Evolutionary conservation across 331 rosid genomes (phyloP).

Genomic region (Quercus tomentella): DNA sequence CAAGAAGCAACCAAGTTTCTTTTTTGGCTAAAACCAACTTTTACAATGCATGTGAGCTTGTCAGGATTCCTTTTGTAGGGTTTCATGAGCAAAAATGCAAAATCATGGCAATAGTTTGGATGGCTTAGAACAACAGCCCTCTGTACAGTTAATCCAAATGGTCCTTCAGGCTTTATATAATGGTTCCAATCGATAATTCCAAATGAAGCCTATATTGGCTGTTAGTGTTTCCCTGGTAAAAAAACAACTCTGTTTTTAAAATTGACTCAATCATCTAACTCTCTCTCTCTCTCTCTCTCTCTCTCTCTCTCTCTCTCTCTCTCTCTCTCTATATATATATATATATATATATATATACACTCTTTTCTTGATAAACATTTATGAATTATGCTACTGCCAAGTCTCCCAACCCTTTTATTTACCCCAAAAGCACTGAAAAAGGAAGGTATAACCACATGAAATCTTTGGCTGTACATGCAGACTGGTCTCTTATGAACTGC

Average conservation of each 20-base stretch:
- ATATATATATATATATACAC: background rate
- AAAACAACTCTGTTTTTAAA: background rate
- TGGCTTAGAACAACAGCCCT: background rate
- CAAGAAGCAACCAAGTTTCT: too few species aligned
- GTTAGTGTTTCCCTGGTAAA: background rate
- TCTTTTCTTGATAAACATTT: too few species aligned
- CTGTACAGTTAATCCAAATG: background rate
- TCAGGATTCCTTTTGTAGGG: too few species aligned
- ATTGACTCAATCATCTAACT: background rate
- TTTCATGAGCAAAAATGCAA: too few species aligned
- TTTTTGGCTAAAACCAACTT: too few species aligned
- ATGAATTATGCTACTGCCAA: too few species aligned
- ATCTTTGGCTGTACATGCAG: background rate
- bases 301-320: too few species aligned
- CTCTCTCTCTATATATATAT: background rate
- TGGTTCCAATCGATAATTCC: background rate
- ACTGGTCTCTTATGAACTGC: background rate
- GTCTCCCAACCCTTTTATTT: too few species aligned
- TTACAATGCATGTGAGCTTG: too few species aligned
- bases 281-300: background rate
- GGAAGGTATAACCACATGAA: background rate
- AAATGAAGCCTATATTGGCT: background rate
- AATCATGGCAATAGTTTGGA: background rate
- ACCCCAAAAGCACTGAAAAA: too few species aligned
- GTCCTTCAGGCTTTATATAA: background rate